Evolutionary conservation across 179 eudicot species (phyloP).

Genomic region (Vitellaria paradoxa): DNA sequence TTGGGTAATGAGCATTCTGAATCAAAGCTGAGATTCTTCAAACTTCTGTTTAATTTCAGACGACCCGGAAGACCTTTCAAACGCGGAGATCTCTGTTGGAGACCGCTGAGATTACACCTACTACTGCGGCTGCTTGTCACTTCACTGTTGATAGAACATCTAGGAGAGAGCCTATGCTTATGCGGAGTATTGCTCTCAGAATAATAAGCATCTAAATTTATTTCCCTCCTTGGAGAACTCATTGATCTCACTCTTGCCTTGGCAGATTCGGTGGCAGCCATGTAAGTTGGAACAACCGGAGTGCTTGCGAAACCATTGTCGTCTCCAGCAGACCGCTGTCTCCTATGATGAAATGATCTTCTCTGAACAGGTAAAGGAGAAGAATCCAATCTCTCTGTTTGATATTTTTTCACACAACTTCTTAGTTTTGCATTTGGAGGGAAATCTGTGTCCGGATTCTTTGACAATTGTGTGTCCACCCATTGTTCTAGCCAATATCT

Average conservation of each 20-base stretch:
- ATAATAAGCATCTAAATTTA: conserved; percentile 43
- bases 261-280: conserved; percentile 90
- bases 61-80: conserved; percentile 36
- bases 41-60: not conserved
- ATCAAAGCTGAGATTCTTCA: not conserved
- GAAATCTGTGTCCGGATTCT: conserved; percentile 18
- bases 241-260: conserved; percentile 59
- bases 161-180: conserved; percentile 56
- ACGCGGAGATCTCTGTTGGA: conserved; percentile 50
- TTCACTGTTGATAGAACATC: conserved; percentile 66
- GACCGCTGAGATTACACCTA: conserved; percentile 20
- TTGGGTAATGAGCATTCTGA: conserved; percentile 3
- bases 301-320: conserved; percentile 26
- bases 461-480: conserved; percentile 42
- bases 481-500: conserved; percentile 65
- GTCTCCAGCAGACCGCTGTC: conserved; percentile 35
- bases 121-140: conserved; percentile 33
- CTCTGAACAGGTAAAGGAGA: conserved; percentile 35
- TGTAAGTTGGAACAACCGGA: conserved; percentile 57
- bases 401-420: conserved; percentile 16
- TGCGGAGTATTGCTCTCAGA: conserved; percentile 68
- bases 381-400: conserved; percentile 30
- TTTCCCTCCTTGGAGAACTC: conserved; percentile 69
- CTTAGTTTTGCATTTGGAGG: conserved; percentile 18
- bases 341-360: conserved; percentile 48